Percentiles rank a stretch among this genome's conserved stretches.
Conservation (phyloP, 768 basidiomycete species). For the Lentinus brumalis region DNA sequence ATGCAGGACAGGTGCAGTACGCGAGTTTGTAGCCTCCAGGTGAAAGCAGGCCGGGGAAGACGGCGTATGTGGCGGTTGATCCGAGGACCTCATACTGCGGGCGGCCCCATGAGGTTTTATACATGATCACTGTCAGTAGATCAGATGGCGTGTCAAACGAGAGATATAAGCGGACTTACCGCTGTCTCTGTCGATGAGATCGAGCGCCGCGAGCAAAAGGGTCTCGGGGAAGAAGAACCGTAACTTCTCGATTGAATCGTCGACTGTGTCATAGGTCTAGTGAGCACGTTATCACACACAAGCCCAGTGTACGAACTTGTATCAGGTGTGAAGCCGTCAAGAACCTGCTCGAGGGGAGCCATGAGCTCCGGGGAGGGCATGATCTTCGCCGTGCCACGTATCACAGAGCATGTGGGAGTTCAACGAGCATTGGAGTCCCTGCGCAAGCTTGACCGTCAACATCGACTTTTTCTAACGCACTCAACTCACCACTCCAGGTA, state of each 20-base stretch:
- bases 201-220: constrained; percentile 68
- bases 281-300: too few relatives aligned
- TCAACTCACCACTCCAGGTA: too few relatives aligned
- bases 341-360: neutral
- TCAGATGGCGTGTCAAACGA: neutral
- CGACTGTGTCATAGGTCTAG: constrained; percentile 34
- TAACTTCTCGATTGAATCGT: constrained; percentile 58
- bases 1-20: constrained; percentile 80
- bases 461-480: too few relatives aligned
- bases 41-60: constrained; percentile 46
- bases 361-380: neutral
- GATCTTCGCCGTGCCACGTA: neutral
- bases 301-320: neutral
- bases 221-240: constrained; percentile 61
- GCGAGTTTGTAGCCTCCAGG: constrained; percentile 25
- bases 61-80: constrained; percentile 61
- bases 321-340: neutral
- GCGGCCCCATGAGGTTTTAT: constrained; percentile 57
- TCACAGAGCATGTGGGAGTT: neutral
- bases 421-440: neutral
- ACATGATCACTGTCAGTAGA: constrained; percentile 55
- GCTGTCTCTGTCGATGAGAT: constrained; percentile 71
- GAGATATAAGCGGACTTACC: constrained; percentile 42
- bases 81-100: constrained; percentile 69
- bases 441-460: too few relatives aligned